These are phyloP conservation scores for Gossypium stocksii DNA, from an alignment of 345 rosid genomes.

Conservation along the genomic window DNA sequence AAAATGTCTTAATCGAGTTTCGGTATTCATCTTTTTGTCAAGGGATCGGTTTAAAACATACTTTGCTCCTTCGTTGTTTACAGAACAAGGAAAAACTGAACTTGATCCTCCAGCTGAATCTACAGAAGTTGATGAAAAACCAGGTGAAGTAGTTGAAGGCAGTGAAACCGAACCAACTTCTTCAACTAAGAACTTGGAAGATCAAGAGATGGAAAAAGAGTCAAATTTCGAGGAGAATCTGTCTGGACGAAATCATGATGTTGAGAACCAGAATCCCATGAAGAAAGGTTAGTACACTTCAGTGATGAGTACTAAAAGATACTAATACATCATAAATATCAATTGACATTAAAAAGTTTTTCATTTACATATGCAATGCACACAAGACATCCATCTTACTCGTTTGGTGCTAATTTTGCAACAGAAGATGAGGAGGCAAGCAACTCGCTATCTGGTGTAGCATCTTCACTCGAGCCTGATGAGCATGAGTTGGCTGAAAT, in stretches of 20 bases:
- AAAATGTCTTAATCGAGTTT: not conserved
- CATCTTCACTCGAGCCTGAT: constrained; percentile 1
- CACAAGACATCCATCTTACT: not conserved
- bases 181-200: constrained; percentile 12
- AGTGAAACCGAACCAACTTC: constrained; percentile 13
- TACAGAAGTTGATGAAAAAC: constrained; percentile 11
- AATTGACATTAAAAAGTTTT: not conserved
- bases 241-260: constrained; percentile 8
- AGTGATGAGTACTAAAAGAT: not conserved
- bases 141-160: constrained; percentile 18
- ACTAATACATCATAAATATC: not conserved
- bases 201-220: constrained; percentile 9
- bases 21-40: not conserved
- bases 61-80: not conserved
- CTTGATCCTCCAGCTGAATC: constrained; percentile 19
- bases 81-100: constrained; percentile 23
- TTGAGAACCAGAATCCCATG: constrained; percentile 19
- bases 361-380: constrained; percentile 9
- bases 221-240: constrained; percentile 10
- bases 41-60: not conserved
- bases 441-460: constrained; percentile 7
- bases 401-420: not conserved
- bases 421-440: not conserved
- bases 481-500: constrained; percentile 8
- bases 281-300: constrained; percentile 28